phyloP scores from a whole-genome alignment of 169 alveolate species.

The Amoebophrya sp. region DNA sequence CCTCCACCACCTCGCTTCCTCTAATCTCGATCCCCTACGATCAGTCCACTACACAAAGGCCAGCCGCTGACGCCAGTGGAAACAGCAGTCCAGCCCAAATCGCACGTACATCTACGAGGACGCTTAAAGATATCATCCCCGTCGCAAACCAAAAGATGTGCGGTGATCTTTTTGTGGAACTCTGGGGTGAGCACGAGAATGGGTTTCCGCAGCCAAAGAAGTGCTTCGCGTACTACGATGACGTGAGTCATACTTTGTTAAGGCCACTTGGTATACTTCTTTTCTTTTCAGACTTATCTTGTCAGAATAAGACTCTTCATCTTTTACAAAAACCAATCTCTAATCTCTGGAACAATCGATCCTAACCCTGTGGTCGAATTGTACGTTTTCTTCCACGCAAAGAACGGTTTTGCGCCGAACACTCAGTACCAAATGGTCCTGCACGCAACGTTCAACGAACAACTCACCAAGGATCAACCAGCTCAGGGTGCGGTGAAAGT shows the following conservation, averaged over 20 bases:
- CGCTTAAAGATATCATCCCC: background rate
- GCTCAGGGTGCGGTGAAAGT: conserved; percentile 5
- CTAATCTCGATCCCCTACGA: conserved; percentile 19
- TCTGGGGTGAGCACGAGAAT: conserved; percentile 2
- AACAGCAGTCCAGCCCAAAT: background rate
- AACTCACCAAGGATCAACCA: background rate
- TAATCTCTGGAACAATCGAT: background rate
- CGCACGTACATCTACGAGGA: background rate
- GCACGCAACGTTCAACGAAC: conserved; percentile 7
- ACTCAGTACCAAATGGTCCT: background rate
- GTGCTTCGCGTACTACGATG: conserved; percentile 26
- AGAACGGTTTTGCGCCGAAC: background rate
- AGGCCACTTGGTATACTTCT: too few species aligned
- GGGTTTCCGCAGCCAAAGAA: conserved; percentile 11
- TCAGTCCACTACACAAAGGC: background rate
- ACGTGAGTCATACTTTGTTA: background rate
- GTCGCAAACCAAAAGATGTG: conserved; percentile 13
- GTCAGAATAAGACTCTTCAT: too few species aligned
- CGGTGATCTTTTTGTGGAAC: background rate
- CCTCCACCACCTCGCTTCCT: too few species aligned
- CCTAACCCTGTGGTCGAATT: background rate
- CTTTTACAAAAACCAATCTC: too few species aligned
- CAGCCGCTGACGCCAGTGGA: background rate
- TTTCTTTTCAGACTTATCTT: too few species aligned
- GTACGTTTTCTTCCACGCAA: conserved; percentile 5